Conservation (phyloP, 2,329 filamentous ascomycete genomes). For the Paecilomyces niveus region DNA sequence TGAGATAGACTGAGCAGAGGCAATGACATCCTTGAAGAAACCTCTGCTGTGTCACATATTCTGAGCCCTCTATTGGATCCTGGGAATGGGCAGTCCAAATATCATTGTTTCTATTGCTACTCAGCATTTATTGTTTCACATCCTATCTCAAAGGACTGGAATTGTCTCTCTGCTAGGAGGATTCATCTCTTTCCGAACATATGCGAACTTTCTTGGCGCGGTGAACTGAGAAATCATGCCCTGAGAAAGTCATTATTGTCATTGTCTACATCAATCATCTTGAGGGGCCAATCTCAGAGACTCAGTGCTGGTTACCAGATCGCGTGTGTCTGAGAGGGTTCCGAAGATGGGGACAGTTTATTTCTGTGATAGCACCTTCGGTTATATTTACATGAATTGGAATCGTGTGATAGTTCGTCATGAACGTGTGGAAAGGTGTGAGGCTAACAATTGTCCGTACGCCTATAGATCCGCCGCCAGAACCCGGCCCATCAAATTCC, state of each 20-base stretch:
- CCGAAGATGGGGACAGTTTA: no score
- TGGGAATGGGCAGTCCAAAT: not conserved
- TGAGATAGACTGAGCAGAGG: not conserved
- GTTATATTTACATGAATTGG: not conserved
- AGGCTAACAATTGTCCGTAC: not conserved
- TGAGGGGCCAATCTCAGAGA: not conserved
- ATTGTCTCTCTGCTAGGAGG: not conserved
- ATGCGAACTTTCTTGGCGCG: not conserved
- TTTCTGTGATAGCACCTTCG: not conserved
- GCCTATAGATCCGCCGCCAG: conserved; percentile 23
- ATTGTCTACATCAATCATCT: not conserved
- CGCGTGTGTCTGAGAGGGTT: no score
- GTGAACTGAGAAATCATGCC: not conserved
- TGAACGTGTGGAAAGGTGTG: not conserved
- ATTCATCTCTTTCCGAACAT: not conserved
- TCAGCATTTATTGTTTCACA: not conserved
- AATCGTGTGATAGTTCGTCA: not conserved
- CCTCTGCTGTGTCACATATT: not conserved
- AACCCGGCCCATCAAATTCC: conserved; percentile 22
- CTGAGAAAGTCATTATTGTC: not conserved
- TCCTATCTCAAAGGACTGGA: not conserved
- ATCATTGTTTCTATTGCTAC: not conserved
- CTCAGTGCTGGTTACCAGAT: no score
- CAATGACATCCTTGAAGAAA: not conserved
- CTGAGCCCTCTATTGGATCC: not conserved